Base-by-base conservation (phyloP, 495 filamentous ascomycete species). In the Cenococcum geophilum region DNA sequence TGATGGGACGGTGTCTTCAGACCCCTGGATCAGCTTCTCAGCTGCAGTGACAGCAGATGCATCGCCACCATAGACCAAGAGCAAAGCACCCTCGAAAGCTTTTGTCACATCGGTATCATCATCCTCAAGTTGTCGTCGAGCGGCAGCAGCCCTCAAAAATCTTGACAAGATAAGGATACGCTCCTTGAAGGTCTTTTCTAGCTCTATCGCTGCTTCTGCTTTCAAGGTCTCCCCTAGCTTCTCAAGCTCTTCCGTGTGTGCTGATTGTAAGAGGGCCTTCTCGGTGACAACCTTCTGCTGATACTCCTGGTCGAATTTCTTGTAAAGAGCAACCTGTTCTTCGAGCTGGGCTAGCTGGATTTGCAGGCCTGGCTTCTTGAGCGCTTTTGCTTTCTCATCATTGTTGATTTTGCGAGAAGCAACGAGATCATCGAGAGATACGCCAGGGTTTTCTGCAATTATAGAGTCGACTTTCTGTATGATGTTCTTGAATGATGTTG, bases 351-450 rank as follows among this genome's bases (percentile, higher is more conserved):
- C 73, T 51, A 91, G 76, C 64, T 86, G 81, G 27, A 83, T 81
- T 69, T 90, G 87, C 14, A 97, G 83, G 16, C 79, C 73, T n/a
- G 93, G 92, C 71, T 96, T 97, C 82, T 95, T 95, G 62, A 87
- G 75, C 23, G 85, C 83, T 75, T 96, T 88, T 8, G 87, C 85
- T 73, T 91, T 95, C 74, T 97, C 91, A 74, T 99, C 95, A 66
- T 75, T 65, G 71, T 97, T 99, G 79, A 99, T 92, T 72, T 92
- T 88, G 76, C 87, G 89, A 56, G 80, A 72, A 9, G 79, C 74
- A 14, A 97, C 86, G 32, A 97, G 83, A n/a, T 93, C 84, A 57
- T 97, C 92, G 50, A 97, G 83, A 1, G 83, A 81, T 72, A 86
- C 85, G 67, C 74, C 82, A 32, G 83, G 81, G 76, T 95, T 86